These are phyloP conservation scores for Diaporthe australafricana DNA, from an alignment of 2,329 filamentous ascomycete species.

Conservation along the genomic window DNA sequence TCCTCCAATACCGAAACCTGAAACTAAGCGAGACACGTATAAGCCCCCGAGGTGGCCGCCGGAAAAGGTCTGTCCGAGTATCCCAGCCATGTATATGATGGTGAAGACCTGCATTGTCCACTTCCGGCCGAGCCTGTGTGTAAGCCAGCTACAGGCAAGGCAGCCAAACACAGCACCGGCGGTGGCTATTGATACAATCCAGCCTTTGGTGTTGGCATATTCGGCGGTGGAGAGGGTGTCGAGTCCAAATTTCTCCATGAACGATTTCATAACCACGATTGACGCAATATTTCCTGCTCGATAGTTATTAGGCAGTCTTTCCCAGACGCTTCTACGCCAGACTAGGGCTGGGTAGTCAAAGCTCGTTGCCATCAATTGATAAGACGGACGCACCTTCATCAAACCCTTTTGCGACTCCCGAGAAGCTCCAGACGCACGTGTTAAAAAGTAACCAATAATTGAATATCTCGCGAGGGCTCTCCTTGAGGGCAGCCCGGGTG, in stretches of 20 bases:
- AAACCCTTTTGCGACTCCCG: neutral
- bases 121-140: slow-evolving; percentile 6
- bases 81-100: slow-evolving; percentile 1
- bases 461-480: slow-evolving; percentile 2
- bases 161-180: slow-evolving; percentile 7
- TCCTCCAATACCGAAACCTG: slow-evolving; percentile 5
- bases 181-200: slow-evolving; percentile 1
- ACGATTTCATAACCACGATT: slow-evolving; percentile 7
- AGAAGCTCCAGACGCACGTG: slow-evolving; percentile 12
- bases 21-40: neutral
- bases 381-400: slow-evolving; percentile 1
- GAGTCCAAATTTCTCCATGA: neutral
- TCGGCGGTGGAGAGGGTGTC: neutral
- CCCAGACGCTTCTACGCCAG: too few relatives aligned
- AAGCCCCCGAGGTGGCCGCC: neutral
- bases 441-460: slow-evolving; percentile 6
- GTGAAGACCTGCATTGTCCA: slow-evolving; percentile 12
- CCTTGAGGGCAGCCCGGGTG: neutral
- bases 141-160: slow-evolving; percentile 6
- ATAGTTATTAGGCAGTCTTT: too few relatives aligned
- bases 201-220: slow-evolving; percentile 4
- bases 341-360: too few relatives aligned
- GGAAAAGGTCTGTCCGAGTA: slow-evolving; percentile 4
- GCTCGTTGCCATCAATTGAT: too few relatives aligned
- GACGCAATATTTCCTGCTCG: neutral